Evolutionary conservation across 2,329 filamentous ascomycete species (phyloP).

Genomic region (Akanthomyces dipterigenus): DNA sequence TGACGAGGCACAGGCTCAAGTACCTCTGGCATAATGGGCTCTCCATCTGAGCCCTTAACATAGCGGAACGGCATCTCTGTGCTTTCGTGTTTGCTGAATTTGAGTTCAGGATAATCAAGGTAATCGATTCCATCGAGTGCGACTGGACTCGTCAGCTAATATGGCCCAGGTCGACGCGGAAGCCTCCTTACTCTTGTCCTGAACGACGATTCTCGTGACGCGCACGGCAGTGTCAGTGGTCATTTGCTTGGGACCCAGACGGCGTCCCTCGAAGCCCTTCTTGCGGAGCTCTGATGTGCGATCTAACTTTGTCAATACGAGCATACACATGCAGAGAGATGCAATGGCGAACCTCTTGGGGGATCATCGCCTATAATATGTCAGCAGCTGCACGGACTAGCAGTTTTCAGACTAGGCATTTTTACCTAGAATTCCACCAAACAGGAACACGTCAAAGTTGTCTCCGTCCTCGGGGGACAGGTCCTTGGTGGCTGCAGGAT

Average conservation of each 20-base stretch:
- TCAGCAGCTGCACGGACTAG: constrained; percentile 10
- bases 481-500: constrained; percentile 77
- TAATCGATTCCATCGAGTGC: constrained; percentile 74
- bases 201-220: constrained; percentile 82
- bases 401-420: constrained; percentile 10
- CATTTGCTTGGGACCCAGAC: constrained; percentile 92
- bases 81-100: constrained; percentile 84
- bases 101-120: constrained; percentile 81
- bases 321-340: constrained; percentile 14
- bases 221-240: constrained; percentile 95
- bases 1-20: constrained; percentile 22
- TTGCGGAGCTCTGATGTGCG: constrained; percentile 91
- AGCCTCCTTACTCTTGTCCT: constrained; percentile 64
- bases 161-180: neutral
- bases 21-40: constrained; percentile 89
- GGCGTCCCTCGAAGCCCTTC: constrained; percentile 83
- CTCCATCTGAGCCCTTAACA: constrained; percentile 65
- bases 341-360: constrained; percentile 62
- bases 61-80: constrained; percentile 98
- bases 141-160: constrained; percentile 41
- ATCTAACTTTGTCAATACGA: constrained; percentile 40
- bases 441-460: constrained; percentile 83
- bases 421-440: constrained; percentile 89
- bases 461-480: constrained; percentile 76
- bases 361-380: constrained; percentile 72